A percentile compares a stretch with the other conserved stretches of the same genome.
Conservation (phyloP, 1,284 basidiomycete genomes). For the Mycena sp. region DNA sequence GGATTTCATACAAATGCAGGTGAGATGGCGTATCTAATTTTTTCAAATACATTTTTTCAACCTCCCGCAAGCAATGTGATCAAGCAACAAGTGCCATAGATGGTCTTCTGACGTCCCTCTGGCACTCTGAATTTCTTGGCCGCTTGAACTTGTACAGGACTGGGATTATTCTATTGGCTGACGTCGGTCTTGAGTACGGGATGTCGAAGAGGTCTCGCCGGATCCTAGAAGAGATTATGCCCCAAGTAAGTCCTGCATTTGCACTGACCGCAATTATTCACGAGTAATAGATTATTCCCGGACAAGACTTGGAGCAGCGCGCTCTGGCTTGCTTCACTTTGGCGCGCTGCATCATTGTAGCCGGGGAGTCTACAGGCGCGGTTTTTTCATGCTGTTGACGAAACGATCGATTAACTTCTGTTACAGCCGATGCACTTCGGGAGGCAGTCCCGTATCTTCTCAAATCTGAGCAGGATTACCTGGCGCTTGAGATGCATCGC, state of each 20-base stretch:
- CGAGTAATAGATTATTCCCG: slow-evolving; percentile 66
- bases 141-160: slow-evolving; percentile 74
- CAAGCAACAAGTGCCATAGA: slow-evolving; percentile 74
- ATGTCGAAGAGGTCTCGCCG: slow-evolving; percentile 73
- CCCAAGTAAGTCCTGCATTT: slow-evolving; percentile 63
- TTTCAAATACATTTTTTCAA: slow-evolving; percentile 25
- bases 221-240: slow-evolving; percentile 81
- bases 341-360: slow-evolving; percentile 77
- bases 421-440: slow-evolving; percentile 56
- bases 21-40: slow-evolving; percentile 46
- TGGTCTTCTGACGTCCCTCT: slow-evolving; percentile 74
- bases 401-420: background rate
- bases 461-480: slow-evolving; percentile 74
- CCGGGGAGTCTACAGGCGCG: slow-evolving; percentile 48
- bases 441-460: slow-evolving; percentile 71
- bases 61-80: slow-evolving; percentile 56
- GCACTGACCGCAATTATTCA: background rate
- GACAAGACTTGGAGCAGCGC: slow-evolving; percentile 78
- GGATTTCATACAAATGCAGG: slow-evolving; percentile 72
- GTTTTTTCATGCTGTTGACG: slow-evolving; percentile 20
- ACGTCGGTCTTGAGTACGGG: slow-evolving; percentile 79
- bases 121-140: slow-evolving; percentile 84
- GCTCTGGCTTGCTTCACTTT: slow-evolving; percentile 79
- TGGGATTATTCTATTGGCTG: slow-evolving; percentile 76
- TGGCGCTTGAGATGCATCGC: slow-evolving; percentile 64